phyloP scores from a whole-genome alignment of 163 green algal genomes.

The Scenedesmus sp. region DNA sequence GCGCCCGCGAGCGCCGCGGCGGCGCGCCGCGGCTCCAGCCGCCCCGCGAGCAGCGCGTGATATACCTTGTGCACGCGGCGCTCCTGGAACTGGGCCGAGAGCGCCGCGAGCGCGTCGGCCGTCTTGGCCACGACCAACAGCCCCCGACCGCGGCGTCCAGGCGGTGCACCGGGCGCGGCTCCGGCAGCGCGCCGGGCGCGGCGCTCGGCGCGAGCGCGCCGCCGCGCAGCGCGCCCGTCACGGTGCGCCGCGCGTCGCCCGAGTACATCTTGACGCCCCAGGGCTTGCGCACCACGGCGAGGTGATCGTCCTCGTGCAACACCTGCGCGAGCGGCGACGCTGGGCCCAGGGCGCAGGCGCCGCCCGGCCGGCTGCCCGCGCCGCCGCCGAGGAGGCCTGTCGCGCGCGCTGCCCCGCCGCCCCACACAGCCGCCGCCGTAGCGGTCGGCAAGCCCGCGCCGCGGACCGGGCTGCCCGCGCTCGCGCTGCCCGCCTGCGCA shows the following conservation, averaged over 20 bases:
- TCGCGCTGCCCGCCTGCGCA: no score
- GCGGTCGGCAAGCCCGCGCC: slow-evolving; percentile 6
- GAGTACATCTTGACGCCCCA: slow-evolving; percentile 43
- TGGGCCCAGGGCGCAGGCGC: slow-evolving; percentile 24
- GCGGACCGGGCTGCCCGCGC: no score
- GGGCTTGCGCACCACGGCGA: slow-evolving; percentile 40
- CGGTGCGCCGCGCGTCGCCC: slow-evolving; percentile 18
- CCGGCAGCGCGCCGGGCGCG: slow-evolving; percentile 19
- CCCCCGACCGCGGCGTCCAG: slow-evolving; percentile 38
- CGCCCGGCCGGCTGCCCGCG: neutral
- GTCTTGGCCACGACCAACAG: slow-evolving; percentile 41
- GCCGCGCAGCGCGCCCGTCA: slow-evolving; percentile 19
- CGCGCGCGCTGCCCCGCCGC: no score
- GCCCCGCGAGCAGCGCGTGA: slow-evolving; percentile 32
- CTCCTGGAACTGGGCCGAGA: slow-evolving; percentile 11
- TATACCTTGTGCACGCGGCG: slow-evolving; percentile 38
- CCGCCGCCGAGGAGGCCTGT: no score
- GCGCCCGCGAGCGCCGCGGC: neutral
- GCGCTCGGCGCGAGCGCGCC: slow-evolving; percentile 13
- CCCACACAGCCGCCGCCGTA: slow-evolving; percentile 34
- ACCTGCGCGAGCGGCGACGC: slow-evolving; percentile 9
- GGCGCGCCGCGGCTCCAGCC: slow-evolving; percentile 6
- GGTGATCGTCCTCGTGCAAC: slow-evolving; percentile 24
- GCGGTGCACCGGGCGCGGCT: slow-evolving; percentile 24
- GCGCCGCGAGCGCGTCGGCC: neutral